Percentiles rank a stretch among this genome's conserved stretches.
Evolutionary conservation across 495 filamentous ascomycete species (phyloP).

Genomic region (Haplographium delicatum): DNA sequence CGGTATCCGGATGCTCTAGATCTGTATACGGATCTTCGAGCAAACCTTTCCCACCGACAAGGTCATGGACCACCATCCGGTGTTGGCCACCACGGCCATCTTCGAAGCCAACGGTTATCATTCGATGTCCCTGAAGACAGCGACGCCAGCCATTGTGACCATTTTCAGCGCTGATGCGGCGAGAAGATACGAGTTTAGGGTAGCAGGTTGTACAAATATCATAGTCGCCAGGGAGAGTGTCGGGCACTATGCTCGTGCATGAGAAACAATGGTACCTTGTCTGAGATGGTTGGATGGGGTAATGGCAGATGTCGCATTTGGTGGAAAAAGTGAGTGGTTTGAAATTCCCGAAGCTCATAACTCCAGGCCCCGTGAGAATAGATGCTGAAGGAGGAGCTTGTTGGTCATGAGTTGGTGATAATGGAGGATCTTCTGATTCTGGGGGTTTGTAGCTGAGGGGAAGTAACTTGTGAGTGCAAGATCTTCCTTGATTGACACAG

Average conservation of each 20-base stretch:
- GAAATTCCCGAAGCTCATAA: constrained; percentile 31
- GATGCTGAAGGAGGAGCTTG: constrained; percentile 28
- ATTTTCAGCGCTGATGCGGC: constrained; percentile 64
- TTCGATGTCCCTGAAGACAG: constrained; percentile 74
- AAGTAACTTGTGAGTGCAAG: constrained; percentile 72
- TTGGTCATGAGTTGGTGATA: constrained; percentile 18
- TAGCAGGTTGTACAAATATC: constrained; percentile 81
- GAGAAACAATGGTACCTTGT: constrained; percentile 67
- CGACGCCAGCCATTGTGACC: constrained; percentile 75
- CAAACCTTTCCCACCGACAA: constrained; percentile 66
- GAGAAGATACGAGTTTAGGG: constrained; percentile 49
- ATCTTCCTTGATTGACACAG: constrained; percentile 71
- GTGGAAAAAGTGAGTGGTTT: constrained; percentile 61
- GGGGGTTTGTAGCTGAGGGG: constrained; percentile 48
- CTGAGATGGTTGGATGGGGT: constrained; percentile 60
- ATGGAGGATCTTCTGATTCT: constrained; percentile 14
- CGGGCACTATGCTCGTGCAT: constrained; percentile 32
- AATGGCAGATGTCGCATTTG: constrained; percentile 68
- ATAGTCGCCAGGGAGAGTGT: constrained; percentile 69
- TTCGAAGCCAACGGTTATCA: constrained; percentile 72
- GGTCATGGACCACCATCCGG: constrained; percentile 53
- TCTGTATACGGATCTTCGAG: constrained; percentile 44
- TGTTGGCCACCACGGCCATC: constrained; percentile 54
- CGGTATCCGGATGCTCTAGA: constrained; percentile 14
- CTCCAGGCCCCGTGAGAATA: constrained; percentile 34